Conservation (phyloP, 352 stramenopile species). For the Globisporangium recalcitrans region DNA sequence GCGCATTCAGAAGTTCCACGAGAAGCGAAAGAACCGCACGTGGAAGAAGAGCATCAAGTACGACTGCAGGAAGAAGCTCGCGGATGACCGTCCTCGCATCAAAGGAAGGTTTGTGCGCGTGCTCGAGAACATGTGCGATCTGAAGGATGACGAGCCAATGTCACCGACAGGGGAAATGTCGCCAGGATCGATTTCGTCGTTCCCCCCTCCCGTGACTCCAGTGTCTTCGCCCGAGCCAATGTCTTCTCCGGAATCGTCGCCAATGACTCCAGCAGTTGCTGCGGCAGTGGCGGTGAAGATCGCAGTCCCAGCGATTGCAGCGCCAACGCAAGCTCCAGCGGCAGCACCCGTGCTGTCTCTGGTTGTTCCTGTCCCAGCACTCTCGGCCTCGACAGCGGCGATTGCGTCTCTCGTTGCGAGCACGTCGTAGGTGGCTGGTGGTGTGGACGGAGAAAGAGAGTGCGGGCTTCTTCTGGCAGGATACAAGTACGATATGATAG, state of each 20-base stretch:
- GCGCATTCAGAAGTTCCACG: conserved; percentile 95
- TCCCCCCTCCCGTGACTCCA: conserved; percentile 15
- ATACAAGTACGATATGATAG: conserved; percentile 19
- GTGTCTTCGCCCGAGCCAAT: conserved; percentile 12
- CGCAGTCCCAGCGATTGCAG: neutral
- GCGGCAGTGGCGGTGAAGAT: conserved; percentile 9
- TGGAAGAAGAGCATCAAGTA: conserved; percentile 99
- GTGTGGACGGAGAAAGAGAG: conserved; percentile 2
- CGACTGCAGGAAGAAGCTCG: conserved; percentile 97
- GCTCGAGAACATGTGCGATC: conserved; percentile 46
- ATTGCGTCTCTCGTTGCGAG: conserved; percentile 15
- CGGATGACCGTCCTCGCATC: conserved; percentile 92
- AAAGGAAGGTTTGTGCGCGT: conserved; percentile 91
- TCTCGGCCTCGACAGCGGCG: conserved; percentile 9
- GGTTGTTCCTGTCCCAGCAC: neutral
- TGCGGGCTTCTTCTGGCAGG: conserved; percentile 9
- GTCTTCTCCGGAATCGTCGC: conserved; percentile 1
- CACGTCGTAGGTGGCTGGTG: conserved; percentile 12
- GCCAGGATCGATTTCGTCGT: conserved; percentile 18
- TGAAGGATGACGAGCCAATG: conserved; percentile 35
- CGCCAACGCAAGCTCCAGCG: neutral
- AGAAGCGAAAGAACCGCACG: conserved; percentile 95
- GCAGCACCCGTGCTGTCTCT: neutral
- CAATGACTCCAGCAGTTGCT: conserved; percentile 7
- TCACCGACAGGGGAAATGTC: conserved; percentile 21